Evolutionary conservation across 202 grass and related monocot genomes (phyloP).

Genomic region (Carex arenaria): DNA sequence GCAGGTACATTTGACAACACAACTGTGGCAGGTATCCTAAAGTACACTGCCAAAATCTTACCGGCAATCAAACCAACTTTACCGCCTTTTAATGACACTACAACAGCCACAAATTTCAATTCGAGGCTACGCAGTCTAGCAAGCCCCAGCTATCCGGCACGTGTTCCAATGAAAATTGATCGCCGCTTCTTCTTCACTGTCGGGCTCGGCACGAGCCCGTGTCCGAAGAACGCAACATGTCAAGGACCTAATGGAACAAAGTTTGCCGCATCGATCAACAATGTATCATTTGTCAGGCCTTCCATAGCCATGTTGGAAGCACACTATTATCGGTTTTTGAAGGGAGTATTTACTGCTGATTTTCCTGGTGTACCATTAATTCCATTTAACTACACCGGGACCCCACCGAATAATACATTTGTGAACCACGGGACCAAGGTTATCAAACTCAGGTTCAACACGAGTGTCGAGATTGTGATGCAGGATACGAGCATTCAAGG

Average conservation of each 20-base stretch:
- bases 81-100: constrained; percentile 57
- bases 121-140: constrained; percentile 51
- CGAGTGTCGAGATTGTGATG: constrained; percentile 35
- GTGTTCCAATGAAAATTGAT: constrained; percentile 38
- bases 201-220: constrained; percentile 55
- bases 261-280: constrained; percentile 68
- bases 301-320: constrained; percentile 51
- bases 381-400: constrained; percentile 38
- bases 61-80: constrained; percentile 35
- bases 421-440: constrained; percentile 23
- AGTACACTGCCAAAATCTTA: constrained; percentile 39
- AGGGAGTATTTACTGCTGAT: constrained; percentile 1
- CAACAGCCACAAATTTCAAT: constrained; percentile 37
- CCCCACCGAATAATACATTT: constrained; percentile 28
- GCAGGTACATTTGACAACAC: constrained; percentile 84
- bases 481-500: constrained; percentile 31
- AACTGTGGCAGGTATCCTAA: constrained; percentile 51
- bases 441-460: constrained; percentile 21
- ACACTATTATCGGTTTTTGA: constrained; percentile 33
- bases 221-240: constrained; percentile 45
- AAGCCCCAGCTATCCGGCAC: constrained; percentile 25
- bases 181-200: constrained; percentile 68
- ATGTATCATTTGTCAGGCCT: constrained; percentile 60
- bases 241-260: constrained; percentile 59
- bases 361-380: constrained; percentile 18